Percentiles rank a stretch among this genome's conserved stretches.
These are phyloP conservation scores for Saksenaea vasiformis DNA, from an alignment of 371 early-diverging fungal genomes.

Conservation along the genomic window DNA sequence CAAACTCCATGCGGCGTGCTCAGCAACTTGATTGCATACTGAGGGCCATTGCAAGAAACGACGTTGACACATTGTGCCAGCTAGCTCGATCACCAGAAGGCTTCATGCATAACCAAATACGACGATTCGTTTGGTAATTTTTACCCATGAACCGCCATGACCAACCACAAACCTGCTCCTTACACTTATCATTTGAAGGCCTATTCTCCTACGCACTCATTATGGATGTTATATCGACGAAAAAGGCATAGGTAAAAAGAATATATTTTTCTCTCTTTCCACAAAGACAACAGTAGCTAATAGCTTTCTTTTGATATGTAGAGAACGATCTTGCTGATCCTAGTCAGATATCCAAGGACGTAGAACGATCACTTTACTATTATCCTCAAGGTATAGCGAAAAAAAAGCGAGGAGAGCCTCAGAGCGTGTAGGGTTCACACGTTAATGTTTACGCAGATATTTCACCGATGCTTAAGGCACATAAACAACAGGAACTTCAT, in stretches of 20 bases:
- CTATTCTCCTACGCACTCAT: constrained; percentile 52
- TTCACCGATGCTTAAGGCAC: constrained; percentile 44
- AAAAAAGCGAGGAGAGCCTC: neutral
- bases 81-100: constrained; percentile 41
- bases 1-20: constrained; percentile 30
- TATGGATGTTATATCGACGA: constrained; percentile 53
- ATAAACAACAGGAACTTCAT: constrained; percentile 52
- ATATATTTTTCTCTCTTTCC: neutral
- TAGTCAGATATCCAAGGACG: constrained; percentile 51
- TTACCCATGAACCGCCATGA: neutral
- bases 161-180: neutral
- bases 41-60: constrained; percentile 31
- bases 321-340: constrained; percentile 53
- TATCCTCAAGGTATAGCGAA: constrained; percentile 43
- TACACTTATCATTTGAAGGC: constrained; percentile 28
- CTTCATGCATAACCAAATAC: constrained; percentile 35
- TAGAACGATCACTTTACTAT: constrained; percentile 53
- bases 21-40: constrained; percentile 34
- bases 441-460: constrained; percentile 25
- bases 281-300: neutral
- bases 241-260: constrained; percentile 53
- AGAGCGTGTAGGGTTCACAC: neutral
- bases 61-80: constrained; percentile 27
- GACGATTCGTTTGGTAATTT: constrained; percentile 45
- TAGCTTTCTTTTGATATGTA: constrained; percentile 9